Evolutionary conservation across 495 filamentous ascomycete species (phyloP).

Genomic region (Xylaria sp.): DNA sequence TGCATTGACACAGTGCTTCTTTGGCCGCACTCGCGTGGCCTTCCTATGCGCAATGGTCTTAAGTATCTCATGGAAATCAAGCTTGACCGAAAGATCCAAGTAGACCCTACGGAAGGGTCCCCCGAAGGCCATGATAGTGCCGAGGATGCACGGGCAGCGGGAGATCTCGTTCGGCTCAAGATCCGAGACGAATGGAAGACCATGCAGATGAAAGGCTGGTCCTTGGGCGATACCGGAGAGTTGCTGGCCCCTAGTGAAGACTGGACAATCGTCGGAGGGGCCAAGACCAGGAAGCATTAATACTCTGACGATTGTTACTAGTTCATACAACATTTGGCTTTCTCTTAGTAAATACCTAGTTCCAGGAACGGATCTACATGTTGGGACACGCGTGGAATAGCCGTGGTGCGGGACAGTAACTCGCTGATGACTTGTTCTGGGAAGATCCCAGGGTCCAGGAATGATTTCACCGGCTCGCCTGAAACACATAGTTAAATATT

Average conservation of each 20-base stretch:
- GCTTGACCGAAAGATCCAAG: slow-evolving; percentile 80
- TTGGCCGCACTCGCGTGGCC: slow-evolving; percentile 75
- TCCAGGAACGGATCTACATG: background rate
- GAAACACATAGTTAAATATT: background rate
- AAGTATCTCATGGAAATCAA: slow-evolving; percentile 68
- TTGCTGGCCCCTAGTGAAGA: slow-evolving; percentile 54
- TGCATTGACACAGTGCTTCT: slow-evolving; percentile 88
- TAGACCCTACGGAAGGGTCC: slow-evolving; percentile 59
- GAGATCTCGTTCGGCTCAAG: slow-evolving; percentile 77
- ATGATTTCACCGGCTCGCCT: no score
- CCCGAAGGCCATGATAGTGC: slow-evolving; percentile 79
- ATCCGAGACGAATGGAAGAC: slow-evolving; percentile 69
- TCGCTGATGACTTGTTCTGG: background rate
- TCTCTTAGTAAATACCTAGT: background rate
- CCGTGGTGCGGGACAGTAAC: no score
- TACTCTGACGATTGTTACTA: background rate
- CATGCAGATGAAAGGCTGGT: slow-evolving; percentile 71
- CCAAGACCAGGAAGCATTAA: slow-evolving; percentile 26
- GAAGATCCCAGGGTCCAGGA: background rate
- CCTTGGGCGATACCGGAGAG: slow-evolving; percentile 52
- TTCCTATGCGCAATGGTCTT: slow-evolving; percentile 79
- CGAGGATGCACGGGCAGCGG: slow-evolving; percentile 88
- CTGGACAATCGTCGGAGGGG: slow-evolving; percentile 26
- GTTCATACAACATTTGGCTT: background rate
- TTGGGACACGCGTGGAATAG: background rate